Base-by-base conservation (phyloP, 495 filamentous ascomycete species). In the Cladorrhinum samala region DNA sequence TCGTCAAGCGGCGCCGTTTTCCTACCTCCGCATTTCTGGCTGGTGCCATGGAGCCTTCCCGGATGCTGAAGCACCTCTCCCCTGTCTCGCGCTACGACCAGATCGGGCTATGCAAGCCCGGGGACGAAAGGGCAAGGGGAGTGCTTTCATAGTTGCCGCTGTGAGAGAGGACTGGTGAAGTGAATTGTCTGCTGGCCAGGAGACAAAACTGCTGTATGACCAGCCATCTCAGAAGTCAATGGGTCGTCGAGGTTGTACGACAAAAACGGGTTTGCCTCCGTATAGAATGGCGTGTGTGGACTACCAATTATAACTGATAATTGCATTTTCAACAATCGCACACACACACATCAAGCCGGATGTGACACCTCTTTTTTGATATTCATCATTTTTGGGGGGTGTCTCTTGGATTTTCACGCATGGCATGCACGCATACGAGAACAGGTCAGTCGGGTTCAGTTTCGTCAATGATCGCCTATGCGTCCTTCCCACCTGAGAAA, bases 1-100 rank as follows among this genome's bases (percentile, higher is more conserved):
- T 68, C 63, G 61, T 57, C 59, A 52, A 58, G 52, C 55, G 58
- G 60, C 61, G 60, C 60, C 57, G 58, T 61, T 61, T 58, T 61
- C 48, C 55, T 49, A 44, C 59, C 65, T 68, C 65, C 65, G 61
- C 63, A 60, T 60, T 59, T 51, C 46, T 37, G 49, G 24, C 33
- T 23, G 19, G 38, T 48, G 39, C 46, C 25, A 54, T 57, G 46
- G 36, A 21, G 42, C 41, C n/a, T 43, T 44, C 46, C 24, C 51
- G 38, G 48, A 41, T 45, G 39, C 37, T 55, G 52, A 46, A 46
- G 30, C 46, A 41, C 52, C 36, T 52, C 48, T 53, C 30, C 53
- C 49, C 53, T 60, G 56, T 23, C 13, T 50, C 54, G 58, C 59
- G 46, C 59, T 56, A 50, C 53, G 18, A 59, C 62, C 57, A 59